These are phyloP conservation scores for Rhodotorula kratochvilovae DNA, from an alignment of 768 basidiomycete species.

Conservation along the genomic window DNA sequence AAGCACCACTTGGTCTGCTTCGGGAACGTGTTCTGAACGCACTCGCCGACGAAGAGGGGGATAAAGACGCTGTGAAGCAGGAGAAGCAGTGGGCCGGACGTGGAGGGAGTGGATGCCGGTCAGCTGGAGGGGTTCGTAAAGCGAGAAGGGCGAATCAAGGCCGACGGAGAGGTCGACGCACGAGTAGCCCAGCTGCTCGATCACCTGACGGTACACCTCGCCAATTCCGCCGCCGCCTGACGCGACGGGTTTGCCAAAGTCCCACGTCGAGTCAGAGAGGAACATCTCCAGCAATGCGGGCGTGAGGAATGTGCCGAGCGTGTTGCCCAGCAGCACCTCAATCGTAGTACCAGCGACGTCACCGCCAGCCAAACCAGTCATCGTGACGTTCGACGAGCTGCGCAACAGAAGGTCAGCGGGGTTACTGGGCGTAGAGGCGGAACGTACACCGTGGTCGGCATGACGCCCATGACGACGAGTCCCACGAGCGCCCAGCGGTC, in stretches of 20 bases:
- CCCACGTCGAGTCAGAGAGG: conserved; percentile 6
- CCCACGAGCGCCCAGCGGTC: conserved; percentile 44
- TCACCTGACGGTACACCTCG: conserved; percentile 42
- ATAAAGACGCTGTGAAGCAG: conserved; percentile 39
- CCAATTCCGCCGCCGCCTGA: conserved; percentile 32
- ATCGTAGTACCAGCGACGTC: conserved; percentile 46
- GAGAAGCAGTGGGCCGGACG: background rate
- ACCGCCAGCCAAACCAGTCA: conserved; percentile 46
- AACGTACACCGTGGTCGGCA: background rate
- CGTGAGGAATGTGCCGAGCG: conserved; percentile 46
- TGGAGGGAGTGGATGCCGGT: no score
- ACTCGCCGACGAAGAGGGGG: conserved; percentile 46
- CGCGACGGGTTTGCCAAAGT: conserved; percentile 39
- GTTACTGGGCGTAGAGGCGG: no score
- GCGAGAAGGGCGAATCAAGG: no score
- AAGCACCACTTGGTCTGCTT: conserved; percentile 38
- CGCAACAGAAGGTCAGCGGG: background rate
- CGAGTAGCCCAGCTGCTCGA: conserved; percentile 41
- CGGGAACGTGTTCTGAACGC: conserved; percentile 42
- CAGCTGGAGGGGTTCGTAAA: no score
- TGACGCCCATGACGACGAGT: conserved; percentile 42
- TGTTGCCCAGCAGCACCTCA: conserved; percentile 45
- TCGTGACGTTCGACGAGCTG: conserved; percentile 44
- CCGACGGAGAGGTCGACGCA: conserved; percentile 4
- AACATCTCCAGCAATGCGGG: conserved; percentile 44